Percentiles rank a stretch among this genome's conserved stretches.
Evolutionary conservation across 176 grass and related monocot species (phyloP).

Genomic region (Musa troglodytarum): DNA sequence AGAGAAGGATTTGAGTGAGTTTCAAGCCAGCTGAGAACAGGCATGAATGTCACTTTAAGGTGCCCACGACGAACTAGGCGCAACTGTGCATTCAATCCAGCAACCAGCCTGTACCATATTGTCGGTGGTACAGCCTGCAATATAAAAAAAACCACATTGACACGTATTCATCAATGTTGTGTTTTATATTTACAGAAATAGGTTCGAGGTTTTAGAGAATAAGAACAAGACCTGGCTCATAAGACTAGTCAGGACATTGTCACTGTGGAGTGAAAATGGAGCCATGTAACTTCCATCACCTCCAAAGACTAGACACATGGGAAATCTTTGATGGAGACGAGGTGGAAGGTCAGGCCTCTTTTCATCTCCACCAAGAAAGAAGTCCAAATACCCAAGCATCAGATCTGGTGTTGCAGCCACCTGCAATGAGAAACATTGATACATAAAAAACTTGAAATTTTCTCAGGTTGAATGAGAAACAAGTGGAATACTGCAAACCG

Average conservation of each 20-base stretch:
- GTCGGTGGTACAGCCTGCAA: slow-evolving; percentile 70
- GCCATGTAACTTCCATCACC: slow-evolving; percentile 99
- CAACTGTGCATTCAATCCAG: slow-evolving; percentile 87
- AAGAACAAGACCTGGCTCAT: slow-evolving; percentile 72
- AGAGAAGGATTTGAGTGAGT: slow-evolving; percentile 79
- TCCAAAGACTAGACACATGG: slow-evolving; percentile 86
- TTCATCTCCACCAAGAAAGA: slow-evolving; percentile 98
- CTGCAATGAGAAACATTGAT: slow-evolving; percentile 23
- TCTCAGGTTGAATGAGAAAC: neutral
- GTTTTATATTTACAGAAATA: neutral
- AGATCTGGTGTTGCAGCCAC: slow-evolving; percentile 88
- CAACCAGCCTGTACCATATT: slow-evolving; percentile 97
- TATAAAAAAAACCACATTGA: slow-evolving; percentile 2
- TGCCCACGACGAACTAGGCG: slow-evolving; percentile 76
- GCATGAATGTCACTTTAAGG: slow-evolving; percentile 62
- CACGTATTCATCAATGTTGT: neutral
- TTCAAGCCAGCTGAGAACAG: slow-evolving; percentile 84
- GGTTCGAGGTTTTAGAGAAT: neutral
- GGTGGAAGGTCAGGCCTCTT: slow-evolving; percentile 96
- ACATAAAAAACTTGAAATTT: slow-evolving; percentile 28
- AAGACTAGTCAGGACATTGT: slow-evolving; percentile 96
- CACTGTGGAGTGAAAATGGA: slow-evolving; percentile 91
- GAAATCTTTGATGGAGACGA: slow-evolving; percentile 87
- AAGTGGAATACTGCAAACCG: neutral
- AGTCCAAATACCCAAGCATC: slow-evolving; percentile 97